phyloP scores from a whole-genome alignment of 1,139 yeast genomes.

The Sugiyamaella castrensis region DNA sequence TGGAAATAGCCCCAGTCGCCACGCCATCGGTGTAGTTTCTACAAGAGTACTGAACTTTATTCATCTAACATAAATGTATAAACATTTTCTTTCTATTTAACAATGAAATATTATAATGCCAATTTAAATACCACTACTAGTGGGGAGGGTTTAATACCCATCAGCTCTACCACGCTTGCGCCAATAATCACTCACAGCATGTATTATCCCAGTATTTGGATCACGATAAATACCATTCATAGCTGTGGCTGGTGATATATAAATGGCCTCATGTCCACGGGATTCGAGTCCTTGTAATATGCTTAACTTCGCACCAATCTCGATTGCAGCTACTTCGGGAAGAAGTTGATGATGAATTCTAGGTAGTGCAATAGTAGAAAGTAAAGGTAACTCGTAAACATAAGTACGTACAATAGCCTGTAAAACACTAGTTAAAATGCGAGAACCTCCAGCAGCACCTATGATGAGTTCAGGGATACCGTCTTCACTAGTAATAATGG shows the following conservation, averaged over 20 bases:
- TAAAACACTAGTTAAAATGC: slow-evolving; percentile 80
- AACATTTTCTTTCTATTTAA: neutral
- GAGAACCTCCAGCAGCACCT: slow-evolving; percentile 95
- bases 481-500: slow-evolving; percentile 55
- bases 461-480: slow-evolving; percentile 60
- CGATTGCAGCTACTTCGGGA: slow-evolving; percentile 67
- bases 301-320: slow-evolving; percentile 45
- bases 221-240: slow-evolving; percentile 48
- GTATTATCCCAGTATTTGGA: slow-evolving; percentile 40
- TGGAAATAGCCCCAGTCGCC: too few relatives aligned
- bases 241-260: slow-evolving; percentile 44
- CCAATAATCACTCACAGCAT: slow-evolving; percentile 59
- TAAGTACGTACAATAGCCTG: slow-evolving; percentile 72
- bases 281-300: slow-evolving; percentile 34
- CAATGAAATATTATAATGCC: too few relatives aligned
- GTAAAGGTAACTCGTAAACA: slow-evolving; percentile 54
- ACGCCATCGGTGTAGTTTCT: too few relatives aligned
- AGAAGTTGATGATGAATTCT: slow-evolving; percentile 85
- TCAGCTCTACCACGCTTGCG: slow-evolving; percentile 50
- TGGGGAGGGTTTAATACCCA: slow-evolving; percentile 42
- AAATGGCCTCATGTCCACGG: slow-evolving; percentile 44
- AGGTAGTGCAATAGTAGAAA: slow-evolving; percentile 72
- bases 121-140: too few relatives aligned
- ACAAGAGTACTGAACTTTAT: too few relatives aligned
- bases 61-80: neutral